Evolutionary conservation across 2,329 filamentous ascomycete species (phyloP), one percentile per base, ranked within the genome.

Genomic region (Epichloe bromicola): DNA sequence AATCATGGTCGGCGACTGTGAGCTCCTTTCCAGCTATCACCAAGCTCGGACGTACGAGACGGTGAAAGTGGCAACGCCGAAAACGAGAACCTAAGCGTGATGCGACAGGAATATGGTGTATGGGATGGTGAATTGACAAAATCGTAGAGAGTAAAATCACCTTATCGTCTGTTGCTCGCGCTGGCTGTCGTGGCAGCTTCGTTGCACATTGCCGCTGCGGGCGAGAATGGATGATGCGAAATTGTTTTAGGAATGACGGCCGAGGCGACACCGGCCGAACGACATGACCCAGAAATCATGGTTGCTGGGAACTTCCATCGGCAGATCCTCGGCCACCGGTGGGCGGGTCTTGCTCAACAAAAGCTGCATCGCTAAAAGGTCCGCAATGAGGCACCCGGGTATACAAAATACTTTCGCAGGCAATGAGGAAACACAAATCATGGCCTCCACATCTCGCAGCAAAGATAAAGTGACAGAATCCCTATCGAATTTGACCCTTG

Each of bases 1-100:
- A 52, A 71, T 70, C 69, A 71, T 71, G 60, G 54, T 58, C 38
- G 54, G 33, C 10, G 33, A n/a, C 17, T 36, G 33, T 47, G 26
- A 30, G 51, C 48, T 42, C 19, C 41, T 41, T 36, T 39, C 26
- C 30, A 43, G 40, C 41, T 42, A 46, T 43, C 45, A 40, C 48
- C 48, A 42, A 48, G 40, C 52, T 48, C 39, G 37, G 23, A 20
- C 15, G 48, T 52, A 48, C 45, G 50, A 52, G 50, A 49, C 49
- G 52, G 50, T 42, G 30, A 42, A 36, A 37, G 17, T 36, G 46
- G 37, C 49, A 39, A 47, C 30, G 15, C 36, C 48, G 36, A 11
- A 44, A 26, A 19, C 17, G 14, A n/a, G n/a, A 37, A 23, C 20
- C 33, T 36, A 12, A 12, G 41, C 17, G 42, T 23, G 23, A 6